Base-by-base conservation (phyloP, 306 rosid genomes). In the Adenanthera pavonina region DNA sequence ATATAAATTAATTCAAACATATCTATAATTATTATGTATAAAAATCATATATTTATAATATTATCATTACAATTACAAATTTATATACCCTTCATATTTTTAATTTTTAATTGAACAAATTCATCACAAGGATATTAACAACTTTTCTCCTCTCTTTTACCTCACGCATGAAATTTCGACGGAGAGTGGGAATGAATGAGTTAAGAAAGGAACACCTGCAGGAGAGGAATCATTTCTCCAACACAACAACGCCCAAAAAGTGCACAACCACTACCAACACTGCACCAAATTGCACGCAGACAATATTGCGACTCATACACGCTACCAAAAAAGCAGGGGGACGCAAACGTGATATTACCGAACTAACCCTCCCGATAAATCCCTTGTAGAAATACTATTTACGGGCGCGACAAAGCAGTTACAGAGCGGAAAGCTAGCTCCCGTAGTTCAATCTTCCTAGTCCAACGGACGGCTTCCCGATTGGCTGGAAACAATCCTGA, bases 241-340 rank as follows among this genome's bases (percentile, higher is more conserved):
- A 36, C 35, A 1, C 76, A 36, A 48, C 69, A 56, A 76, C 79
- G 72, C 68, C 38, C 16, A 33, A 40, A 56, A 84, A 85, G 88
- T 44, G 87, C 91, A 83, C 84, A 88, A 85, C 86, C 85, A 87
- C 92, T 75, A 81, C 90, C 85, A 82, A 75, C 87, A 86, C 76
- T 48, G 34, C 87, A 85, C 92, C 89, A 83, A 84, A 87, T 86
- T 79, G 80, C 17, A 83, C 80, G 84, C 84, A 80, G 85, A 80
- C 79, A 14, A 34, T 2, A 82, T 88, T 83, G 91, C 97, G 94
- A 90, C 91, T 77, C 91, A 86, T 85, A 87, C 95, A 92, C 92
- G 97, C 95, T 86, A 94, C 88, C 95, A 43, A 84, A 76, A 84
- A 84, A 76, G 77, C 65, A 52, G 0, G 88, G 81, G 40, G 73